phyloP scores from a whole-genome alignment of 306 rosid genomes.

The Psophocarpus tetragonolobus region DNA sequence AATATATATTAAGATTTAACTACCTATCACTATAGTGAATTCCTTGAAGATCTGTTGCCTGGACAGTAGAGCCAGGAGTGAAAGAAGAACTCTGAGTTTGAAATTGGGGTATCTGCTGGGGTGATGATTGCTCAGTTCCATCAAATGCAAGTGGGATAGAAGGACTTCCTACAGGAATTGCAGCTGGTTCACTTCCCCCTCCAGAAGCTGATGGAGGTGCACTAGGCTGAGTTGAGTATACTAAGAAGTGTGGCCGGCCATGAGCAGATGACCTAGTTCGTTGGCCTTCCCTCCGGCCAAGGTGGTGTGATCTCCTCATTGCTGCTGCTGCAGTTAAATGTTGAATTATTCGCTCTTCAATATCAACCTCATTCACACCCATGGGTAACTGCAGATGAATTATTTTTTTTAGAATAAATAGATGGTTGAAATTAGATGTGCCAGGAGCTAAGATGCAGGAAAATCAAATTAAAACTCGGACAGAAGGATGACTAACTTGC shows the following conservation, averaged over 20 bases:
- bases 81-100: constrained; percentile 51
- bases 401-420: constrained; percentile 1
- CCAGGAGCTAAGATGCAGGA: background rate
- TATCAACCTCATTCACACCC: constrained; percentile 55
- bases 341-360: constrained; percentile 77
- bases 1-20: constrained; percentile 4
- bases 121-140: constrained; percentile 52
- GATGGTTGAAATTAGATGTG: background rate
- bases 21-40: constrained; percentile 47
- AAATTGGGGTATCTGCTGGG: constrained; percentile 35
- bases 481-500: constrained; percentile 51
- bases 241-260: constrained; percentile 58
- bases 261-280: constrained; percentile 56
- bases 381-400: constrained; percentile 54
- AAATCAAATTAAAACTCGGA: constrained; percentile 15
- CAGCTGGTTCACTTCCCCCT: constrained; percentile 52
- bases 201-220: constrained; percentile 45
- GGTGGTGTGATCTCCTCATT: constrained; percentile 69
- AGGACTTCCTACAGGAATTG: constrained; percentile 57
- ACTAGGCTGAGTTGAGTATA: constrained; percentile 54
- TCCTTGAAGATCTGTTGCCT: constrained; percentile 48
- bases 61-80: constrained; percentile 42
- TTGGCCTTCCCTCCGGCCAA: constrained; percentile 64
- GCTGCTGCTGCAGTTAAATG: constrained; percentile 88
- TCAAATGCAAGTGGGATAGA: constrained; percentile 54